phyloP scores from a whole-genome alignment of 2,329 filamentous ascomycete genomes.

The Cryphonectria parasitica region DNA sequence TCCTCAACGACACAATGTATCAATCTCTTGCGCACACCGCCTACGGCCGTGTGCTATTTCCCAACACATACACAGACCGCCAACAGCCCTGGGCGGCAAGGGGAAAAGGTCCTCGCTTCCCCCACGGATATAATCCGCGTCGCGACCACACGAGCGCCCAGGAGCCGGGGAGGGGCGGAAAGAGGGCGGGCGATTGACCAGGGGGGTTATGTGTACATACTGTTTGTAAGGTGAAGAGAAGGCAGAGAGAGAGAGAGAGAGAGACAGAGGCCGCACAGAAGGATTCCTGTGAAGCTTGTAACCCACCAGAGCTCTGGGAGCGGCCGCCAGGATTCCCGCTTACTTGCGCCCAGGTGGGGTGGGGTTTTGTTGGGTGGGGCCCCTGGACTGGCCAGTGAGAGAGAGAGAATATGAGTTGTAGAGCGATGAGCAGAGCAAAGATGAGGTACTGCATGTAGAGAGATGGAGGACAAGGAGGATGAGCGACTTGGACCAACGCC shows the following conservation, averaged over 20 bases:
- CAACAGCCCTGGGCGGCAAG: too few relatives aligned
- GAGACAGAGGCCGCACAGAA: background rate
- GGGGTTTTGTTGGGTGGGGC: background rate
- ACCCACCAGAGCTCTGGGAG: slow-evolving; percentile 18
- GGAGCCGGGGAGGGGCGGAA: background rate
- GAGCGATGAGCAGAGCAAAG: too few relatives aligned
- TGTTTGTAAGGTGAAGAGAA: background rate
- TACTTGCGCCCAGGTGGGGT: slow-evolving; percentile 10
- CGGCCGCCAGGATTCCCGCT: slow-evolving; percentile 28
- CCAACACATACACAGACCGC: background rate
- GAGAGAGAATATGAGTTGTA: too few relatives aligned
- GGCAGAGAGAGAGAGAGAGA: background rate
- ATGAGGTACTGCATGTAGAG: too few relatives aligned
- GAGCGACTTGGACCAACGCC: background rate
- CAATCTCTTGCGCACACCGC: background rate
- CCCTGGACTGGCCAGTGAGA: background rate
- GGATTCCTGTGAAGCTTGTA: slow-evolving; percentile 7
- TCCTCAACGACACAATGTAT: background rate
- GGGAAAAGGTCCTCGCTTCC: background rate
- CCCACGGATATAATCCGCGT: too few relatives aligned
- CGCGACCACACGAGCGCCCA: background rate
- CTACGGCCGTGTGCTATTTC: background rate
- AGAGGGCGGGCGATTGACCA: background rate
- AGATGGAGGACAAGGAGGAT: background rate
- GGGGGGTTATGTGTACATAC: background rate